Base-by-base conservation (phyloP, 2,329 filamentous ascomycete genomes). In the Nannizzia gypsea region DNA sequence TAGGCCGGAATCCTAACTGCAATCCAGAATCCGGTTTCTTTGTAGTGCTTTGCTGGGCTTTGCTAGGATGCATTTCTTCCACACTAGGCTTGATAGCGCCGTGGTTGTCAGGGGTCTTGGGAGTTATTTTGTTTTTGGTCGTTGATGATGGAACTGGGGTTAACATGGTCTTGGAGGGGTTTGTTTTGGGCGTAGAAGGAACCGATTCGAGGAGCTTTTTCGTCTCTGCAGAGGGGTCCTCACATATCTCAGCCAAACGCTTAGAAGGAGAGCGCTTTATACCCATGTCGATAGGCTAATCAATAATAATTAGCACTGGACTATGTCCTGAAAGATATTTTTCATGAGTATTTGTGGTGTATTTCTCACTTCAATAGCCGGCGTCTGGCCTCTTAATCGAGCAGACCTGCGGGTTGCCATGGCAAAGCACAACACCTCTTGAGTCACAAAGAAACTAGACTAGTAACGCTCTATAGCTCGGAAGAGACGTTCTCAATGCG, bases 11-110 rank as follows among this genome's bases (percentile, higher is more conserved):
- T 15, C 91, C 91, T 22, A 95, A 80, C 68, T 87, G 83, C 48
- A 93, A 78, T 4, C 87, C 90, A 9, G 90, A 90, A 26, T 93
- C 90, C 1, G 87, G 83, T 50, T 88, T 78, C 59, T 87, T 88
- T 63, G 84, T 87, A 22, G 88, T 91, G 64, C 80, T 86, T 59
- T 83, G 80, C 60, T 93, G 89, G 60, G 84, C 83, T 70, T 88
- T 88, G 76, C 88, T 88, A 6, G 92, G 92, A 70, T 96, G 91
- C 91, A 96, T 96, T 71, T 96, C 90, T 62, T 85, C 83, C 64
- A 81, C 80, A 55, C 86, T 78, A 24, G 89, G 88, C 75, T 88
- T 87, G 65, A 87, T 76, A 4, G 84, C 80, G 3, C 84, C 83
- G 13, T 80, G 81, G 42, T 83, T 82, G 44, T 78, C 80, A 3